A percentile compares a stretch with the other conserved stretches of the same genome.
These are phyloP conservation scores for Globisporangium iwayamae DNA, from an alignment of 352 stramenopile species.

Conservation along the genomic window DNA sequence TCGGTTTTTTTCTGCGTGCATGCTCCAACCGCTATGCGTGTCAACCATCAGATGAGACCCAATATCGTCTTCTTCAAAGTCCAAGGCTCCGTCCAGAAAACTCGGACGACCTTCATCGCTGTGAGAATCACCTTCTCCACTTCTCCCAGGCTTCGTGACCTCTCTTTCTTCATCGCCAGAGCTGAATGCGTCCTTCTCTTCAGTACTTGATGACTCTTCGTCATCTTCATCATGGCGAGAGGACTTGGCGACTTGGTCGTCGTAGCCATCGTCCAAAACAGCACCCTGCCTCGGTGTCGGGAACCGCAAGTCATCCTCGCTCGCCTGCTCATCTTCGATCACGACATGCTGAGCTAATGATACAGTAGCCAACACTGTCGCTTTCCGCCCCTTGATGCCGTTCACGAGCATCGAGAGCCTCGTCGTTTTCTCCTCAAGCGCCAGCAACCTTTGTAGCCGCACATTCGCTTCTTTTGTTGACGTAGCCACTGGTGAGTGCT, in stretches of 20 bases:
- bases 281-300: too few species aligned
- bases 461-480: neutral
- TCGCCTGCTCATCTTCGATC: neutral
- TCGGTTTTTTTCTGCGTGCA: slow-evolving; percentile 8
- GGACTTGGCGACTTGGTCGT: neutral
- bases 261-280: neutral
- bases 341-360: neutral
- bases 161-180: neutral
- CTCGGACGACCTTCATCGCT: neutral
- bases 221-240: neutral
- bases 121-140: neutral
- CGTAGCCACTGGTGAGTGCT: neutral
- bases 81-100: neutral
- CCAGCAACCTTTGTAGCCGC: slow-evolving; percentile 6
- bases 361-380: too few species aligned
- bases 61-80: neutral
- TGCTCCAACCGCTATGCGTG: neutral
- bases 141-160: neutral
- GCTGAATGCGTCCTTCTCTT: neutral
- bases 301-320: neutral
- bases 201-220: neutral
- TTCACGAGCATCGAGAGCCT: slow-evolving; percentile 13
- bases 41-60: neutral
- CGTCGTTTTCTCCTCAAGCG: slow-evolving; percentile 13
- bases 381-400: slow-evolving; percentile 5